Conservation (phyloP, 352 stramenopile species). For the Pythium catenulatum region DNA sequence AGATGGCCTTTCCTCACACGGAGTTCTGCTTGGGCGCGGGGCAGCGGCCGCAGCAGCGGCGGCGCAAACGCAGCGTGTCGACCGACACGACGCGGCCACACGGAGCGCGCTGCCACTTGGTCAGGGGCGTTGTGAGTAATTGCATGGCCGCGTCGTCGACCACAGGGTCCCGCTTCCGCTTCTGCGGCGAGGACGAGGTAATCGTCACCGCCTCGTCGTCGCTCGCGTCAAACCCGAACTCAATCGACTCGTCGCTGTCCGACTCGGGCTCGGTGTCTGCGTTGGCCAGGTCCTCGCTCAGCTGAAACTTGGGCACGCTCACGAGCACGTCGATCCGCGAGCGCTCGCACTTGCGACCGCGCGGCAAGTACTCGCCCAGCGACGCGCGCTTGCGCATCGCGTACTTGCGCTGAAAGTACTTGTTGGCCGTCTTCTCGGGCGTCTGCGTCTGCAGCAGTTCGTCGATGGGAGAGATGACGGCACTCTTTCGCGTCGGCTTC, state of each 20-base stretch:
- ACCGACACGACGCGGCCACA: constrained; percentile 51
- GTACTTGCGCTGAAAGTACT: constrained; percentile 53
- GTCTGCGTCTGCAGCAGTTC: constrained; percentile 36
- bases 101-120: constrained; percentile 53
- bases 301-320: constrained; percentile 36
- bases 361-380: constrained; percentile 32
- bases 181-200: neutral
- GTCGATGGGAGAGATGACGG: neutral
- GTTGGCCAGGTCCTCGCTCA: constrained; percentile 36
- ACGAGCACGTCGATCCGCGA: constrained; percentile 51
- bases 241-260: neutral
- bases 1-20: no score
- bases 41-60: no score
- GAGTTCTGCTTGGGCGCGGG: no score
- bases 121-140: neutral
- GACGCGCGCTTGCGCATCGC: constrained; percentile 41
- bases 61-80: constrained; percentile 30
- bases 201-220: neutral
- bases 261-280: neutral
- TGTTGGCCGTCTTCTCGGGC: constrained; percentile 39
- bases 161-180: constrained; percentile 49
- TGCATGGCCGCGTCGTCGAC: constrained; percentile 21
- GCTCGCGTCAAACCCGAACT: constrained; percentile 18
- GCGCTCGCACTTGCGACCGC: constrained; percentile 40
- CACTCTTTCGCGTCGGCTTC: neutral